Evolutionary conservation across 495 filamentous ascomycete species (phyloP), one percentile per base, ranked within the genome.

Genomic region (Penicillium pulvis): DNA sequence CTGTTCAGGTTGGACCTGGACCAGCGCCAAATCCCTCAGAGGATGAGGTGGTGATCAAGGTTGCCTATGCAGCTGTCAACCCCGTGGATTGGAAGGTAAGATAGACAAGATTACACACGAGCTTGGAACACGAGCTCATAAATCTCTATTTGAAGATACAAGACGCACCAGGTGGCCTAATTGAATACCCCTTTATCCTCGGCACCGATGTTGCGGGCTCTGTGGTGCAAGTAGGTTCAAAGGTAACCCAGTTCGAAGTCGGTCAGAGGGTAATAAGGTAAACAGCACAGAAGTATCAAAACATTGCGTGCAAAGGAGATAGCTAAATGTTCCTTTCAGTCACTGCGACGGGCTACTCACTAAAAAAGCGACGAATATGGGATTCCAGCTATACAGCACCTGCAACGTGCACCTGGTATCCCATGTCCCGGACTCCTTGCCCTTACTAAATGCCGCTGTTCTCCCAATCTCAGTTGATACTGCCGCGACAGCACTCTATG

Each of bases 381-480:
- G 58, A 10, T 76, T 72, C 39, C 74, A 76, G 42, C 56, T 63
- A 20, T 75, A 72, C 49, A 64, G 62, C 9, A 56, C 66, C 0
- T 50, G 65, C 12, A 64, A 60, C 20, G 64, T 72, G 16, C 48
- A 58, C 36, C 31, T 67, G 12, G 58, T 67, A 14, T 44, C 64
- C 2, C 42, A 30, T 10, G 26, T 86, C 20, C 81, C 83, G 0
- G 70, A 71, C 20, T 51, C 57, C 20, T 61, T 84, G 24, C 50
- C 71, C 14, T 79, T 74, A 50, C 71, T 68, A 7, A 61, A 72
- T 14, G 82, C 75, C 10, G 67, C 63, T 5, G 81, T 83, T 3
- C 66, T 85, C 5, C 81, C 82, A 2, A 67, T 83, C 14, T 69
- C 68, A 2, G 57, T 81, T 26, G 72, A 75, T 0, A 85, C 83